phyloP scores from a whole-genome alignment of 768 basidiomycete genomes.

The Boletus reticuloceps region DNA sequence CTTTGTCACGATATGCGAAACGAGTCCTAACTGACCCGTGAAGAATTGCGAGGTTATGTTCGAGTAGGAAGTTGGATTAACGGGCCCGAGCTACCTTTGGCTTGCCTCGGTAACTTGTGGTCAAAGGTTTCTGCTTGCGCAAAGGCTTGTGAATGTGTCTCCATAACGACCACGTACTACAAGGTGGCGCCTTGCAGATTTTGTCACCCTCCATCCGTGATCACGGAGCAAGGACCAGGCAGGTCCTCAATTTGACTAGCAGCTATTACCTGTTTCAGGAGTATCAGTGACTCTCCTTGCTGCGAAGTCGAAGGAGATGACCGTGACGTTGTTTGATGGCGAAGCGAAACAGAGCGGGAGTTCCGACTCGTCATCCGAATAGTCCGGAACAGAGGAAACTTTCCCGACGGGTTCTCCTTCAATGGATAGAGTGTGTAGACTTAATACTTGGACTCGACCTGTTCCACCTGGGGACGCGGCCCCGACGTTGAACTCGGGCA shows the following conservation, averaged over 20 bases:
- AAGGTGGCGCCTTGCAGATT: not conserved
- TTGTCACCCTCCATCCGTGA: not conserved
- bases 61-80: too few relatives aligned
- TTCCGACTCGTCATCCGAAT: too few relatives aligned
- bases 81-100: too few relatives aligned
- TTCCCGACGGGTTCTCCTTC: too few relatives aligned
- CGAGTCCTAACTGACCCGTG: not conserved
- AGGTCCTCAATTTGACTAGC: not conserved
- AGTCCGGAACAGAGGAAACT: not conserved
- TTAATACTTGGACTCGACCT: too few relatives aligned
- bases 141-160: not conserved
- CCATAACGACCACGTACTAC: not conserved
- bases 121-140: too few relatives aligned
- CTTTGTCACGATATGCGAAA: not conserved
- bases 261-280: not conserved
- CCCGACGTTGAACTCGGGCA: too few relatives aligned
- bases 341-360: too few relatives aligned
- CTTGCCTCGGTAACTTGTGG: too few relatives aligned
- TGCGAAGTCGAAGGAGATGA: too few relatives aligned
- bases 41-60: too few relatives aligned
- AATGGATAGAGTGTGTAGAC: not conserved
- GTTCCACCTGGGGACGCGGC: not conserved
- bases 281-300: not conserved
- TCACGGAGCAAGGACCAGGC: not conserved
- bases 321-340: too few relatives aligned